Evolutionary conservation across 2,329 filamentous ascomycete genomes (phyloP), one percentile per base, ranked within the genome.

Genomic region (Aspergillus flavus): DNA sequence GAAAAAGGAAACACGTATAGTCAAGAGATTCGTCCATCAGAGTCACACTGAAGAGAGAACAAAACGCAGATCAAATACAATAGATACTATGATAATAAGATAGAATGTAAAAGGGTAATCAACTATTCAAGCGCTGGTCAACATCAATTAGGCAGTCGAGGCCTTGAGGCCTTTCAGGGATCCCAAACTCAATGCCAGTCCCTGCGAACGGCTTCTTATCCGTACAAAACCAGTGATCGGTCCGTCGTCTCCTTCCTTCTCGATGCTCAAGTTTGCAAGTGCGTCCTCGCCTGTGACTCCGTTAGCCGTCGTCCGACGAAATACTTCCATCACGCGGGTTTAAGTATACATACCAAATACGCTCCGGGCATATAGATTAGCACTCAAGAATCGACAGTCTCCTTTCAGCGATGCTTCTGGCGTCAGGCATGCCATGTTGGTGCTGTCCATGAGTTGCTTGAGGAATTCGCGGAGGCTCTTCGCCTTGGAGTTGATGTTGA

Each of bases 401-500:
- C 95, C 95, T 84, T 97, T 94, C 78, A 99, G 86, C 64, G 93
- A 96, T 28, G 94, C 95, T 75, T 98, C 95, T 3, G 95, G 95
- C 7, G 95, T 99, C 73, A 99, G 82, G 79, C 95, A 99, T 78
- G 90, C 95, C 95, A 99, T 99, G 80, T 99, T 98, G 59, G 95
- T 99, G 78, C 91, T 94, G 65, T 93, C 93, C 95, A 98, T 98
- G 64, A 99, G 84, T 77, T 96, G 91, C 71, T 92, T 90, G 68
- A 99, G 82, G 87, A 99, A 99, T 23, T 96, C 93, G 57, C 94
- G 88, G 65, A 99, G 84, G 32, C 88, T 91, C 83, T 94, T 96
- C 69, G 92, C 93, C 85, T 97, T 98, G 68, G 92, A 96, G 81
- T 97, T 97, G 82, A 99, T 98, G 82, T 99, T 99, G 79, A 99